Base-by-base conservation (phyloP, 2,329 filamentous ascomycete genomes). In the Harringtonia aguacate region DNA sequence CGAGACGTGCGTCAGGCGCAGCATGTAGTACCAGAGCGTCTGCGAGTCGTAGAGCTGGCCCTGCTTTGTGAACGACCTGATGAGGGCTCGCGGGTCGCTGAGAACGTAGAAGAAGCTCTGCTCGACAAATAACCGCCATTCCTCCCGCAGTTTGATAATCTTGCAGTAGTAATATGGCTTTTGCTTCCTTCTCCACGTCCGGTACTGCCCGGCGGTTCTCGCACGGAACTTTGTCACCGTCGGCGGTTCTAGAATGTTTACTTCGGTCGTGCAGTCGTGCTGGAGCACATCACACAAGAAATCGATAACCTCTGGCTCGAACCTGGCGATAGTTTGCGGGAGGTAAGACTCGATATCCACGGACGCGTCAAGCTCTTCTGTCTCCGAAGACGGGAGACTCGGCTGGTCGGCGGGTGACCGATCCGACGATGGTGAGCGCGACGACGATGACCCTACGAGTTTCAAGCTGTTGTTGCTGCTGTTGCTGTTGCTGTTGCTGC, bases 101-200 rank as follows among this genome's bases (percentile, higher is more conserved):
- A 84, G 64, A 8, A 80, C 71, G 51, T 73, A 73, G 55, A 82
- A 84, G 8, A 84, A 61, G 40, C 73, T 77, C 53, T 84, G 80
- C 49, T 81, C 73, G 28, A 75, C 68, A 52, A 84, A 84, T 1
- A 67, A 55, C 49, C 70, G 74, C 75, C 79, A 83, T 46, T 75
- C 65, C 13, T 62, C 55, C 44, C 58, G 64, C 22, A 70, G 48
- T 40, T 59, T 52, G 2, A 57, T 51, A 4, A 60, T 48, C 4
- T 20, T 24, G 36, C 9, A 4, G 15, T 4, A 15, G 15, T 14
- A 17, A n/a, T 5, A 10, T 24, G 20, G 21, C 27, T 50, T 58
- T 20, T 54, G 45, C 48, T 57, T 66, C 43, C 66, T 61, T 42
- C 55, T 63, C 46, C 63, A 53, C 2, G 53, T 42, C 44, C 58